phyloP scores from a whole-genome alignment of 2,329 filamentous ascomycete genomes.

The Ceratocystis albifundus region DNA sequence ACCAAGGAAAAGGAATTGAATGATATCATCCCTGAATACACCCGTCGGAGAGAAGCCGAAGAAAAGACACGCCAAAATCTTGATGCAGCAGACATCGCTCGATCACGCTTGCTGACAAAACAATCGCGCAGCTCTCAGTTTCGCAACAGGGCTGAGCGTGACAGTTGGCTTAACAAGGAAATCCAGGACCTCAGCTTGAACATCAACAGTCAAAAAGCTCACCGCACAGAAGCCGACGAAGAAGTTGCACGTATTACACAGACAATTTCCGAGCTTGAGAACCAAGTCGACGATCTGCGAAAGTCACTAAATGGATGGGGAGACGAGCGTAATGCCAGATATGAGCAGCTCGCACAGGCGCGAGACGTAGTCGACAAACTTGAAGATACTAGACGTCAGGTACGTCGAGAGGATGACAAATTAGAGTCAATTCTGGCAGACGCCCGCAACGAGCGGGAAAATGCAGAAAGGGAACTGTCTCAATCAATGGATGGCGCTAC shows the following conservation, averaged over 20 bases:
- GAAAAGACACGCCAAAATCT: slow-evolving; percentile 57
- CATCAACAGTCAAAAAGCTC: slow-evolving; percentile 68
- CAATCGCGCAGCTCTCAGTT: slow-evolving; percentile 83
- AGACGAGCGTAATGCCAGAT: slow-evolving; percentile 58
- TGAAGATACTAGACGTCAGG: slow-evolving; percentile 72
- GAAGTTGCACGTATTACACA: slow-evolving; percentile 62
- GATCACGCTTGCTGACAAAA: slow-evolving; percentile 77
- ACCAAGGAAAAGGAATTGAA: slow-evolving; percentile 66
- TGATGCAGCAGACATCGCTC: slow-evolving; percentile 60
- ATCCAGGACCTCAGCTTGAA: slow-evolving; percentile 68
- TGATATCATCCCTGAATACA: slow-evolving; percentile 65
- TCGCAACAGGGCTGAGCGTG: slow-evolving; percentile 75
- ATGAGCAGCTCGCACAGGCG: slow-evolving; percentile 62
- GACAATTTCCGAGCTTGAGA: slow-evolving; percentile 60
- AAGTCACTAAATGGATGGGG: slow-evolving; percentile 68
- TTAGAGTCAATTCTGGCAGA: slow-evolving; percentile 66
- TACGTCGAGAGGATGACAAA: slow-evolving; percentile 83
- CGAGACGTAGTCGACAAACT: slow-evolving; percentile 69
- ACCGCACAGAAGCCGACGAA: slow-evolving; percentile 72
- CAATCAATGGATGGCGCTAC: slow-evolving; percentile 85
- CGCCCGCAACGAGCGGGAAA: slow-evolving; percentile 62
- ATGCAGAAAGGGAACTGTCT: slow-evolving; percentile 64
- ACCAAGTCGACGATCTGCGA: slow-evolving; percentile 58
- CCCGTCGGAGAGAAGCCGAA: slow-evolving; percentile 61
- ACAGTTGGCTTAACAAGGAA: slow-evolving; percentile 68